These are phyloP conservation scores for Diaporthe eres DNA, from an alignment of 2,329 filamentous ascomycete species.

Conservation along the genomic window DNA sequence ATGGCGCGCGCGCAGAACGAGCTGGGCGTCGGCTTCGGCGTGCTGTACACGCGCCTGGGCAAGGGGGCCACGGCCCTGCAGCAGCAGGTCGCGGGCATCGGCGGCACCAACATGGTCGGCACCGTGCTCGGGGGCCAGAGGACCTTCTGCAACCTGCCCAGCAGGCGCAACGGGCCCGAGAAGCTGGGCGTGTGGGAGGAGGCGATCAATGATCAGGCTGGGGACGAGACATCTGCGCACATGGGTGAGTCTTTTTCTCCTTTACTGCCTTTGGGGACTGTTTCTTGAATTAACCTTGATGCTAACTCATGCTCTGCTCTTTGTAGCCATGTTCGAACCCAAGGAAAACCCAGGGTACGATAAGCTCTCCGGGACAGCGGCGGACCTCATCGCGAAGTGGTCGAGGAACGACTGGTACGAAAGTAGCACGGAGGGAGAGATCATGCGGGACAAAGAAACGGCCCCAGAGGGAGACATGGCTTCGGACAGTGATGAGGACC, in stretches of 20 bases:
- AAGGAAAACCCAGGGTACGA: slow-evolving; percentile 81
- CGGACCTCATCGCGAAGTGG: slow-evolving; percentile 76
- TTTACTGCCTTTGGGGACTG: background rate
- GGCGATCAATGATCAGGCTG: slow-evolving; percentile 83
- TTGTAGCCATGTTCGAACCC: slow-evolving; percentile 78
- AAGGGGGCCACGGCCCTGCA: slow-evolving; percentile 70
- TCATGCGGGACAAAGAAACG: slow-evolving; percentile 12
- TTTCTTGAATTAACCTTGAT: background rate
- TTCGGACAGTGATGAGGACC: background rate
- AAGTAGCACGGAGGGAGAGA: slow-evolving; percentile 57
- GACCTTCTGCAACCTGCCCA: slow-evolving; percentile 90
- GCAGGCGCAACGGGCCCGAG: slow-evolving; percentile 56
- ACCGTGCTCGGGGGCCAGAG: slow-evolving; percentile 77
- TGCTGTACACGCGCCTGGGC: slow-evolving; percentile 89
- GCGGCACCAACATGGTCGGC: slow-evolving; percentile 70
- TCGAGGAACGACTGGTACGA: slow-evolving; percentile 77
- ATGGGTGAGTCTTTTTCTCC: slow-evolving; percentile 66
- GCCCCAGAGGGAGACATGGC: background rate
- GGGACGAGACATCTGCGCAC: slow-evolving; percentile 86
- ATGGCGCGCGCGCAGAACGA: slow-evolving; percentile 76
- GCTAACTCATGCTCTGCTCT: slow-evolving; percentile 5
- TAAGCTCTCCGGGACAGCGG: slow-evolving; percentile 75
- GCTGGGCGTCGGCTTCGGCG: slow-evolving; percentile 82
- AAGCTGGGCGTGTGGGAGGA: slow-evolving; percentile 71
- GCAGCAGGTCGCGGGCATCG: slow-evolving; percentile 60